Percentiles rank a stretch among this genome's conserved stretches.
phyloP scores from a whole-genome alignment of 306 rosid genomes.

The Prunus davidiana region DNA sequence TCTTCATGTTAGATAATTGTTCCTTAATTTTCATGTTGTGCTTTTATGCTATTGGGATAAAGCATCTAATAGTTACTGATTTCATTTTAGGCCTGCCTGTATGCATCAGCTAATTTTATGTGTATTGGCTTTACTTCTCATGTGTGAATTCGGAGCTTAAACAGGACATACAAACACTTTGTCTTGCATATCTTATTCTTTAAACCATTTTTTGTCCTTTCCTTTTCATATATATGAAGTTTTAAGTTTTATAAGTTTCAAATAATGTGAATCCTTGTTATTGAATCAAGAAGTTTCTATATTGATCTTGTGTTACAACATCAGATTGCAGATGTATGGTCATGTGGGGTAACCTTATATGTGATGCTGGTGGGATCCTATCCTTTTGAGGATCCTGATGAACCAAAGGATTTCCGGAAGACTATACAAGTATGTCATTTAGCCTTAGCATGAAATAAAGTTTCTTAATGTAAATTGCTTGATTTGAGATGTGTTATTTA shows the following conservation, averaged over 20 bases:
- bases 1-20: neutral
- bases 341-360: slow-evolving; percentile 90
- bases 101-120: neutral
- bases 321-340: slow-evolving; percentile 97
- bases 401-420: slow-evolving; percentile 81
- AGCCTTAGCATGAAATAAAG: slow-evolving; percentile 11
- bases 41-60: neutral
- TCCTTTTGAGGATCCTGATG: slow-evolving; percentile 92
- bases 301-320: slow-evolving; percentile 20
- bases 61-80: neutral
- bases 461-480: slow-evolving; percentile 24
- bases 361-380: slow-evolving; percentile 89
- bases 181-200: neutral
- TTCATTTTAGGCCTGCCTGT: neutral
- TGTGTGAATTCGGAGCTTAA: neutral
- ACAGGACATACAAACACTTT: neutral
- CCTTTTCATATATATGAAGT: neutral
- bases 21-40: neutral
- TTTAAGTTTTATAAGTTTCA: neutral
- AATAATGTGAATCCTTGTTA: neutral
- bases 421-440: slow-evolving; percentile 70
- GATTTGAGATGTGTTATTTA: slow-evolving; percentile 23
- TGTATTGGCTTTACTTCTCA: neutral
- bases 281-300: slow-evolving; percentile 8
- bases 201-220: neutral